These are phyloP conservation scores for Carallia brachiata DNA, from an alignment of 345 rosid species.

Conservation along the genomic window DNA sequence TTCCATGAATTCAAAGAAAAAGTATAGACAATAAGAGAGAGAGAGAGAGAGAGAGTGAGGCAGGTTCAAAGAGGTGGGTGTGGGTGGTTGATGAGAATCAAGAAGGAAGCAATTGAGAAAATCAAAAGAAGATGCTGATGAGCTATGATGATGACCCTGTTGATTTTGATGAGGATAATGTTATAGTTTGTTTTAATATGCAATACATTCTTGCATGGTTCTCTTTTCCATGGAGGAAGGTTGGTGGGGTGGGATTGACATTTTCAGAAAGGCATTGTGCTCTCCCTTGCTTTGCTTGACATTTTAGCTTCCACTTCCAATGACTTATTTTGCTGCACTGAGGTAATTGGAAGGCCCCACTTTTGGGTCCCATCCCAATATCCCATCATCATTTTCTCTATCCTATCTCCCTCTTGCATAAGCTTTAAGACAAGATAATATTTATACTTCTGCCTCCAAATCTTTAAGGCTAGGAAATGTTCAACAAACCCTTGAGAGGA, in stretches of 20 bases:
- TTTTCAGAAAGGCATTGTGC: constrained; percentile 14
- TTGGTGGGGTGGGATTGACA: constrained; percentile 34
- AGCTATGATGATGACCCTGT: constrained; percentile 15
- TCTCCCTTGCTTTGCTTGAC: constrained; percentile 40
- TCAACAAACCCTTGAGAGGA: constrained; percentile 8
- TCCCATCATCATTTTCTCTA: constrained; percentile 19
- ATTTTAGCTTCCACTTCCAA: constrained; percentile 49
- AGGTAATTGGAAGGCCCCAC: constrained; percentile 39
- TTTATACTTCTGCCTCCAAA: neutral
- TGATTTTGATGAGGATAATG: constrained; percentile 20
- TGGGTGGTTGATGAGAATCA: constrained; percentile 40
- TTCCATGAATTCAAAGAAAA: constrained; percentile 50
- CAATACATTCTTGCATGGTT: neutral
- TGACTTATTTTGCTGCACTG: constrained; percentile 35
- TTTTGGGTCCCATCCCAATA: constrained; percentile 12
- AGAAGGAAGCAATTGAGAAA: neutral
- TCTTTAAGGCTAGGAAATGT: constrained; percentile 19
- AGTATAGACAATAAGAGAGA: constrained; percentile 3
- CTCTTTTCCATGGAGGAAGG: constrained; percentile 11
- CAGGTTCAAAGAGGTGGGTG: constrained; percentile 34
- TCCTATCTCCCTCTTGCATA: neutral
- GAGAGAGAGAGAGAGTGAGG: constrained; percentile 21
- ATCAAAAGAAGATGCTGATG: constrained; percentile 12
- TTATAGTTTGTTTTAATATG: constrained; percentile 12
- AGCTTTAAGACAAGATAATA: constrained; percentile 19